These are phyloP conservation scores for Vigna mungo DNA, from an alignment of 306 rosid genomes.

Conservation along the genomic window DNA sequence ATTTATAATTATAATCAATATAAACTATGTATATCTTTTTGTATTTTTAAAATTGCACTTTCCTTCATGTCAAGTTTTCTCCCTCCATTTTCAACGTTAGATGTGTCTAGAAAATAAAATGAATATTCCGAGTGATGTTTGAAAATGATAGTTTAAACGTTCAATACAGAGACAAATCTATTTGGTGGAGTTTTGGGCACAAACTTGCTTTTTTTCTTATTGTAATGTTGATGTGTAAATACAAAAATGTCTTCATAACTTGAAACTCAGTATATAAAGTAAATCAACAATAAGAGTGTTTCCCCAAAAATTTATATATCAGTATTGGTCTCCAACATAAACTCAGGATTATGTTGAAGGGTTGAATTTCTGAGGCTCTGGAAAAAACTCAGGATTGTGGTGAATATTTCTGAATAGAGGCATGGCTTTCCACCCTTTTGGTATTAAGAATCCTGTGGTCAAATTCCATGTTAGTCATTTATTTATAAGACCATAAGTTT, in stretches of 20 bases:
- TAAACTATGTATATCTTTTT: too few species aligned
- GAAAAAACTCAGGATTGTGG: constrained; percentile 78
- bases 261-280: too few species aligned
- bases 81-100: too few species aligned
- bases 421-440: constrained; percentile 98
- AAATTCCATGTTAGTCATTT: constrained; percentile 41
- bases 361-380: constrained; percentile 77
- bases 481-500: neutral
- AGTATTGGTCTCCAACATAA: too few species aligned
- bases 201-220: neutral
- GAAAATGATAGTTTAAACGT: neutral
- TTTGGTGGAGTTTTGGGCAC: neutral
- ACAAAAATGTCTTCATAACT: too few species aligned
- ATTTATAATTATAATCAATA: too few species aligned
- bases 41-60: too few species aligned
- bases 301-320: too few species aligned
- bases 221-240: neutral
- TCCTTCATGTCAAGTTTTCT: too few species aligned
- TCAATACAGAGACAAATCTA: neutral
- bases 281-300: too few species aligned
- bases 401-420: constrained; percentile 94
- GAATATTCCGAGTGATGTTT: neutral
- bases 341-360: too few species aligned
- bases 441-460: constrained; percentile 80
- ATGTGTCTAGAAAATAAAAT: neutral